Conservation (phyloP, 805 yeast species). For the Diddensiella transvaalensis region DNA sequence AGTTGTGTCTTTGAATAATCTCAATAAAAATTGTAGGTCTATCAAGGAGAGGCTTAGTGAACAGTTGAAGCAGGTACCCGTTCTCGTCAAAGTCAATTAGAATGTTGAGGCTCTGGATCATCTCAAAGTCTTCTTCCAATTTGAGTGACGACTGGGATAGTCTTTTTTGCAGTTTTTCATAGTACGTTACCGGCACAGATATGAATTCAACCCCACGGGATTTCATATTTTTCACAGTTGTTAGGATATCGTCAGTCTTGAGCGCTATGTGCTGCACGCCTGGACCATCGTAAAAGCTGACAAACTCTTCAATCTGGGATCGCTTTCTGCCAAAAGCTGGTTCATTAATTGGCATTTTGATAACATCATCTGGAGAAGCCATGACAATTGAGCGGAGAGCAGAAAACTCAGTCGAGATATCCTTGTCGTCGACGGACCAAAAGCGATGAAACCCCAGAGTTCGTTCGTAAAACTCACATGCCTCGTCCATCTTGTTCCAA, state of each 20-base stretch:
- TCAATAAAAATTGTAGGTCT: slow-evolving; percentile 82
- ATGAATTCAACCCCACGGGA: slow-evolving; percentile 71
- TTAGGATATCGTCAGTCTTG: slow-evolving; percentile 56
- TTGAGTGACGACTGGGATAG: slow-evolving; percentile 42
- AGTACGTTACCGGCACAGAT: slow-evolving; percentile 54
- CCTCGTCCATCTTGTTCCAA: slow-evolving; percentile 60
- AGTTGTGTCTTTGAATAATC: slow-evolving; percentile 73
- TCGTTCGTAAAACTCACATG: slow-evolving; percentile 56
- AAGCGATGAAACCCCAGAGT: slow-evolving; percentile 71
- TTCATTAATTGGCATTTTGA: slow-evolving; percentile 82
- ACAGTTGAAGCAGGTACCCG: slow-evolving; percentile 76
- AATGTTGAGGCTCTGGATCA: slow-evolving; percentile 46
- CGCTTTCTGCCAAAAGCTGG: slow-evolving; percentile 66
- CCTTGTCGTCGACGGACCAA: slow-evolving; percentile 82
- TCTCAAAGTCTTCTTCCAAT: slow-evolving; percentile 51
- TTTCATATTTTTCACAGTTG: slow-evolving; percentile 50
- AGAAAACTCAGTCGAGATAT: slow-evolving; percentile 64
- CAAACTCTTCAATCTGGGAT: slow-evolving; percentile 80
- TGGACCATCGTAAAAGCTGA: slow-evolving; percentile 71
- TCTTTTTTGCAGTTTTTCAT: slow-evolving; percentile 45
- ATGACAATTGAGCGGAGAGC: slow-evolving; percentile 73
- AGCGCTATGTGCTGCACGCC: slow-evolving; percentile 85
- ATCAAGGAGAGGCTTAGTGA: slow-evolving; percentile 71
- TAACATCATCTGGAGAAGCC: slow-evolving; percentile 60
- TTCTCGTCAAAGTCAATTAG: slow-evolving; percentile 73